phyloP scores from a whole-genome alignment of 2,329 filamentous ascomycete genomes.

The Magnaporthiopsis incrustans region DNA sequence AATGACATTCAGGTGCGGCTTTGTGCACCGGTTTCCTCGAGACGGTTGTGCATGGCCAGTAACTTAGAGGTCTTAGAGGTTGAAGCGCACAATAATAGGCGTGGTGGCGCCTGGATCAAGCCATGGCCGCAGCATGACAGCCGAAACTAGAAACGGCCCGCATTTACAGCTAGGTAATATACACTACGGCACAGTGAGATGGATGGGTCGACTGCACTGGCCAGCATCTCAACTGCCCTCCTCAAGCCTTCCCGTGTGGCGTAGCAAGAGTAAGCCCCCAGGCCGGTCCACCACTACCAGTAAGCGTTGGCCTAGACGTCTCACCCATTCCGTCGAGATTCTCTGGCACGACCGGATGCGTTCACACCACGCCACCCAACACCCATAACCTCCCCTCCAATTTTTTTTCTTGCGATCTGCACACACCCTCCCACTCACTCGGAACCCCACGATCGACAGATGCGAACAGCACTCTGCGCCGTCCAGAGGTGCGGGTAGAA shows the following conservation, averaged over 20 bases:
- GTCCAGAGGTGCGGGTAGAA: neutral
- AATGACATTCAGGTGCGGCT: too few species aligned
- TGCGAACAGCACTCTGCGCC: neutral
- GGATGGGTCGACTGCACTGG: neutral
- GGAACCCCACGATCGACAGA: too few species aligned
- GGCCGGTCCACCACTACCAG: neutral
- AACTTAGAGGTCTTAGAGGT: too few species aligned
- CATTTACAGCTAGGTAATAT: neutral
- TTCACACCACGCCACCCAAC: neutral
- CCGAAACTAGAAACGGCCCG: neutral
- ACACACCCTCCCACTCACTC: neutral
- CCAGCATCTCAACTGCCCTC: neutral
- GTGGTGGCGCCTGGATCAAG: neutral
- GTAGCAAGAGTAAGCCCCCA: neutral
- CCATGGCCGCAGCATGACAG: neutral
- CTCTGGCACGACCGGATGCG: too few species aligned
- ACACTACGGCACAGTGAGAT: neutral
- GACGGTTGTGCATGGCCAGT: too few species aligned
- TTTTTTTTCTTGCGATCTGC: neutral
- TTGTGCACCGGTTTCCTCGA: too few species aligned
- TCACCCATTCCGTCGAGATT: neutral
- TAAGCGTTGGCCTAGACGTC: neutral
- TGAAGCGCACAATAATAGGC: too few species aligned
- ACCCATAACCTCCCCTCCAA: neutral
- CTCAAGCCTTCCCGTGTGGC: neutral